Conservation (phyloP, 1,139 yeast genomes). For the Magnusiomyces clavatus region DNA sequence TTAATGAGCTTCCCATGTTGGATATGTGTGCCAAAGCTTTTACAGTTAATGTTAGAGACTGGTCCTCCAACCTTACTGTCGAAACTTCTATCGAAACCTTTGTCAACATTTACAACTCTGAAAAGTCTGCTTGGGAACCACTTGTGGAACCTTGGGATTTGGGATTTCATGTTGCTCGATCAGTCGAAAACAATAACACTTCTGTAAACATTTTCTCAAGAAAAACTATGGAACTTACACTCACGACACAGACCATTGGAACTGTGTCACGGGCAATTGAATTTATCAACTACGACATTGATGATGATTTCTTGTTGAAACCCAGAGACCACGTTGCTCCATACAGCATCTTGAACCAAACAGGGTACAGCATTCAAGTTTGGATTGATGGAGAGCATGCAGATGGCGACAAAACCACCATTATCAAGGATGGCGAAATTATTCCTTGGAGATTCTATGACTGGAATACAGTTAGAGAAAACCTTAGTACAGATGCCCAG, state of each 20-base stretch:
- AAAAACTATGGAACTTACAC: conserved; percentile 67
- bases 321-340: conserved; percentile 66
- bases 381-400: conserved; percentile 52
- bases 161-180: conserved; percentile 58
- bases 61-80: conserved; percentile 75
- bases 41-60: conserved; percentile 62
- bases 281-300: conserved; percentile 58
- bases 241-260: conserved; percentile 62
- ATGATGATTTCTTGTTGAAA: conserved; percentile 43
- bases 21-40: conserved; percentile 78
- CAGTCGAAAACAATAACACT: conserved; percentile 36
- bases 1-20: conserved; percentile 85
- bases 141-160: conserved; percentile 83
- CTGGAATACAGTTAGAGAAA: conserved; percentile 82
- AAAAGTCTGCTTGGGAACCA: conserved; percentile 96
- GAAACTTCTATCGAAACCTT: conserved; percentile 61
- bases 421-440: conserved; percentile 43
- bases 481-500: conserved; percentile 57
- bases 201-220: conserved; percentile 65
- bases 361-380: conserved; percentile 70
- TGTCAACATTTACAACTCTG: conserved; percentile 79
- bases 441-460: conserved; percentile 92
- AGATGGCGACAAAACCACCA: conserved; percentile 14
- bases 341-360: conserved; percentile 70
- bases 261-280: conserved; percentile 43